These are phyloP conservation scores for Saccharomyces eubayanus DNA, from an alignment of 805 yeast genomes.

Conservation along the genomic window DNA sequence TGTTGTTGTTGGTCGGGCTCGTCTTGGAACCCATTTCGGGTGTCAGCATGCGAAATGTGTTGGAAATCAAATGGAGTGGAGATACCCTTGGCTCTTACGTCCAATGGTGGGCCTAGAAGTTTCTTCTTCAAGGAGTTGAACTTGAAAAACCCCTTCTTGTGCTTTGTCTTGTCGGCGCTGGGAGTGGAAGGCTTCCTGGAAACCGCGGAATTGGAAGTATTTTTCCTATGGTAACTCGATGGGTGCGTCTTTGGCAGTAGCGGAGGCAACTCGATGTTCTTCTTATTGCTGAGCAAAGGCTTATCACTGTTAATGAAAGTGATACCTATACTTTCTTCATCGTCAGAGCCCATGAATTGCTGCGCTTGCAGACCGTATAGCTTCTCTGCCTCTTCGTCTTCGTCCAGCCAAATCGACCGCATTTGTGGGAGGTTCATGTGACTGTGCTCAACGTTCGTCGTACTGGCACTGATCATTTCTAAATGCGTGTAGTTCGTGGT, in stretches of 20 bases:
- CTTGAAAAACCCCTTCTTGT: not conserved
- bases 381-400: conserved; percentile 31
- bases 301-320: conserved; percentile 28
- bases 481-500: not conserved
- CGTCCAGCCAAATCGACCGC: conserved; percentile 39
- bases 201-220: not conserved
- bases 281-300: conserved; percentile 26
- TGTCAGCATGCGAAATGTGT: conserved; percentile 34
- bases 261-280: conserved; percentile 30
- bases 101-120: not conserved
- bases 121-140: not conserved
- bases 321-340: conserved; percentile 23
- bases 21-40: conserved; percentile 6
- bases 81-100: conserved; percentile 15
- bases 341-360: conserved; percentile 17
- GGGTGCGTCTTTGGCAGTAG: conserved; percentile 11
- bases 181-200: not conserved
- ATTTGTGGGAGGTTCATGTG: conserved; percentile 21
- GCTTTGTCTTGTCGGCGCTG: not conserved
- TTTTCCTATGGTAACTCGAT: not conserved
- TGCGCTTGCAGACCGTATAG: conserved; percentile 27
- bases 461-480: not conserved
- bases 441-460: not conserved
- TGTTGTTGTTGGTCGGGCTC: not conserved
- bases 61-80: conserved; percentile 34